Evolutionary conservation across 225 moss, liverwort and hornwort species (phyloP).

Genomic region (Pseudoscleropodium purum): DNA sequence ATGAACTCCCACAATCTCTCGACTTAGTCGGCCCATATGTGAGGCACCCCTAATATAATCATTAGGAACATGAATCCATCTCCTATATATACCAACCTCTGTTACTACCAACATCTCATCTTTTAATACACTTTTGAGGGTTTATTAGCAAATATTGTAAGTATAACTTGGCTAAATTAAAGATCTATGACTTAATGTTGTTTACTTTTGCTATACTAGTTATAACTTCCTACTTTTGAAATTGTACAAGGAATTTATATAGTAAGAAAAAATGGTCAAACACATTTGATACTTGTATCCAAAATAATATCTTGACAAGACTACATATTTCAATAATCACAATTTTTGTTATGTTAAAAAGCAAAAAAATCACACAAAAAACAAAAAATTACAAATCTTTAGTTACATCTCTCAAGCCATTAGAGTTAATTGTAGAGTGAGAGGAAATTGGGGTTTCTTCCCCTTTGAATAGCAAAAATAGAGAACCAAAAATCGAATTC

Average conservation of each 20-base stretch:
- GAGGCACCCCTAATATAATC: too few species aligned
- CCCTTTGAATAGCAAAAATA: neutral
- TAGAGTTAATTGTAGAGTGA: rapidly evolving
- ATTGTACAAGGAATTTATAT: neutral
- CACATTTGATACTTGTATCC: neutral
- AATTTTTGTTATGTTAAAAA: neutral
- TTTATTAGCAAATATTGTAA: neutral
- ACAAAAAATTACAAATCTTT: neutral
- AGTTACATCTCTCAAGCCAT: neutral
- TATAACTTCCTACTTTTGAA: neutral
- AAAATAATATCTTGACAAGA: neutral
- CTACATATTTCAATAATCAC: neutral
- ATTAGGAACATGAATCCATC: neutral
- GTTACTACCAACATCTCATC: neutral
- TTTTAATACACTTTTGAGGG: neutral
- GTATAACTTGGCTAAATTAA: neutral
- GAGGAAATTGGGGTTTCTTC: neutral
- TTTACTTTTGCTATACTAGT: rapidly evolving
- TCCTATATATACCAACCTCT: neutral
- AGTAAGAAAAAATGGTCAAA: neutral
- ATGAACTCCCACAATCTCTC: too few species aligned
- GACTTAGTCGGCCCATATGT: too few species aligned
- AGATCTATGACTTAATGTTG: neutral
- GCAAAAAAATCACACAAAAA: neutral
- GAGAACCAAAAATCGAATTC: rapidly evolving